phyloP scores from a whole-genome alignment of 2,329 filamentous ascomycete genomes.

The Escovopsis sp. region DNA sequence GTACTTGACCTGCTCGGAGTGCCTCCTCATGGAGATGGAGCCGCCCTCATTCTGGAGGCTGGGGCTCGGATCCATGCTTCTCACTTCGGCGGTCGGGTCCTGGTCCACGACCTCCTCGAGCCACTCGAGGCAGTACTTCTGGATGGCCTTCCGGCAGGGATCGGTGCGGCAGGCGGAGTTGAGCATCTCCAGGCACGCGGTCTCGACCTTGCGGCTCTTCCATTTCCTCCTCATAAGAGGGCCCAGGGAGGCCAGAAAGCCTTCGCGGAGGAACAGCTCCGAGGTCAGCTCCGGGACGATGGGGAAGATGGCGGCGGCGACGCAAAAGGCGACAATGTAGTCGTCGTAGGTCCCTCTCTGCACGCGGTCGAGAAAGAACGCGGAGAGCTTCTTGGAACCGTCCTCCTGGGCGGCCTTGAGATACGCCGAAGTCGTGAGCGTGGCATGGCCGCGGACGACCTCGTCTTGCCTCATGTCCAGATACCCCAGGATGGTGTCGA shows the following conservation, averaged over 20 bases:
- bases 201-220: conserved; percentile 76
- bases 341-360: conserved; percentile 70
- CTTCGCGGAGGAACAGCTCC: conserved; percentile 72
- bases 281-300: conserved; percentile 63
- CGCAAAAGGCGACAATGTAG: conserved; percentile 82
- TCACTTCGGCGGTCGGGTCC: conserved; percentile 42
- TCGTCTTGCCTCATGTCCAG: conserved; percentile 70
- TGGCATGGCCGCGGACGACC: conserved; percentile 65
- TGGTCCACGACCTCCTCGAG: conserved; percentile 70
- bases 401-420: conserved; percentile 61
- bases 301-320: conserved; percentile 78
- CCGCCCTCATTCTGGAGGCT: conserved; percentile 44
- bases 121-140: conserved; percentile 76
- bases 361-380: conserved; percentile 61
- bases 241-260: conserved; percentile 66
- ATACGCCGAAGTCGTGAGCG: conserved; percentile 68
- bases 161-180: conserved; percentile 83
- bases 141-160: conserved; percentile 67
- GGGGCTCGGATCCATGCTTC: conserved; percentile 35
- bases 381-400: conserved; percentile 54
- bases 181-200: conserved; percentile 74
- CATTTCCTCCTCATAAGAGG: conserved; percentile 64
- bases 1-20: conserved; percentile 47
- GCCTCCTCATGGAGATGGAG: conserved; percentile 44
- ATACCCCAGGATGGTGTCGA: conserved; percentile 75